Evolutionary conservation across 805 yeast genomes (phyloP).

Genomic region (Wickerhamomyces chambardii): DNA sequence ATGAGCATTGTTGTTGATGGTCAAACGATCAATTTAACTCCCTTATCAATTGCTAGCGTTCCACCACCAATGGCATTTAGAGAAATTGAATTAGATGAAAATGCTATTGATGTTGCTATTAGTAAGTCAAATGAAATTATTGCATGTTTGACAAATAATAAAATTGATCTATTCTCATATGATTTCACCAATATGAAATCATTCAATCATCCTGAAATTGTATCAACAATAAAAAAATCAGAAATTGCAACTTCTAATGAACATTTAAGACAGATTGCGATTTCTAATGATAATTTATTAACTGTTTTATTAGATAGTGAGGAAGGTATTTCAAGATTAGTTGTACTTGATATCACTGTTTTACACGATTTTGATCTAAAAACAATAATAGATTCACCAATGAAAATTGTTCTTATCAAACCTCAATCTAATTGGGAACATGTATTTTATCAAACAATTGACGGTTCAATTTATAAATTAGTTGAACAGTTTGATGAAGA

Average conservation of each 20-base stretch:
- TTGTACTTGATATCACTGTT: slow-evolving; percentile 38
- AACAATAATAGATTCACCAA: slow-evolving; percentile 32
- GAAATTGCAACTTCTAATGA: slow-evolving; percentile 33
- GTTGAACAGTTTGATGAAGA: slow-evolving; percentile 10
- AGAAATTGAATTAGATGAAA: slow-evolving; percentile 44
- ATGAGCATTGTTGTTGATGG: slow-evolving; percentile 82
- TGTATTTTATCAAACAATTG: slow-evolving; percentile 51
- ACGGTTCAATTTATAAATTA: slow-evolving; percentile 46
- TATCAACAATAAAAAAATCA: slow-evolving; percentile 11
- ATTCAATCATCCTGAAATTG: slow-evolving; percentile 34
- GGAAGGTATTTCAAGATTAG: slow-evolving; percentile 37
- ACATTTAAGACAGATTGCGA: slow-evolving; percentile 53
- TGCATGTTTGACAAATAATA: slow-evolving; percentile 47
- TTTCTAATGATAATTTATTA: slow-evolving; percentile 39
- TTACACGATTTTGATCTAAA: slow-evolving; percentile 29
- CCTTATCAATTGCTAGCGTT: slow-evolving; percentile 73
- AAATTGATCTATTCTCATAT: slow-evolving; percentile 36
- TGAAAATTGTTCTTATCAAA: slow-evolving; percentile 48
- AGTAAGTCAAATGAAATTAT: slow-evolving; percentile 47
- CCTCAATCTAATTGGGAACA: slow-evolving; percentile 41
- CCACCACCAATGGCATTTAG: slow-evolving; percentile 92
- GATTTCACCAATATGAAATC: slow-evolving; percentile 33
- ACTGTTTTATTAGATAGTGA: slow-evolving; percentile 52
- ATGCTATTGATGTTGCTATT: slow-evolving; percentile 58
- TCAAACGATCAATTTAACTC: slow-evolving; percentile 59